phyloP scores from a whole-genome alignment of 345 rosid genomes.

The Sonneratia alba region DNA sequence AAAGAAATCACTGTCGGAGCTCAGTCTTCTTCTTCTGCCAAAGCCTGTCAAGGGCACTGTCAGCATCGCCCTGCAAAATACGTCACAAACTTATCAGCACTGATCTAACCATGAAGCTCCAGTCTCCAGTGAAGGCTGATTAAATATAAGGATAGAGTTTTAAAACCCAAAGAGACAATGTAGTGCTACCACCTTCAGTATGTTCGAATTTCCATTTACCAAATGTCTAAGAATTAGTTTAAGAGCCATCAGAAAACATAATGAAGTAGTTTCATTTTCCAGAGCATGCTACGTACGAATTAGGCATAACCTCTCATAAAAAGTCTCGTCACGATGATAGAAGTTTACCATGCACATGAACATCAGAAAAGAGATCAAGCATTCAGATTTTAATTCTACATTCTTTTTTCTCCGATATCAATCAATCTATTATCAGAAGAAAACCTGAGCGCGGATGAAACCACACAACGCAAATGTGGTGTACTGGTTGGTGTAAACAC shows the following conservation, averaged over 20 bases:
- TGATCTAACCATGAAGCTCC: neutral
- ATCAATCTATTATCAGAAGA: neutral
- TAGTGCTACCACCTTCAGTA: neutral
- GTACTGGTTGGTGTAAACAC: conserved; percentile 38
- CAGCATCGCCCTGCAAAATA: conserved; percentile 43
- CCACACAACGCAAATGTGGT: conserved; percentile 47
- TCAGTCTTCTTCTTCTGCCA: conserved; percentile 55
- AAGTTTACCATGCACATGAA: neutral
- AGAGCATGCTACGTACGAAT: neutral
- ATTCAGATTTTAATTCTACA: neutral
- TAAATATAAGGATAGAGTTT: neutral
- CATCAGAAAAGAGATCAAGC: neutral
- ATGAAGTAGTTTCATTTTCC: neutral
- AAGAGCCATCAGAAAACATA: neutral
- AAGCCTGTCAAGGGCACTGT: conserved; percentile 44
- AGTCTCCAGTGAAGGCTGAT: neutral
- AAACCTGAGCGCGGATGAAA: conserved; percentile 47
- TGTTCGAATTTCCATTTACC: neutral
- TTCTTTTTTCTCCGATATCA: neutral
- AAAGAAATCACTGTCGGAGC: conserved; percentile 15
- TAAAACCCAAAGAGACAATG: neutral
- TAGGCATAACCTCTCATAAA: neutral
- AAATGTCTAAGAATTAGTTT: neutral
- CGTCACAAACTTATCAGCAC: neutral
- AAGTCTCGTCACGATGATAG: neutral